Base-by-base conservation (phyloP, 2,329 filamentous ascomycete species). In the Cladosporium sp. region DNA sequence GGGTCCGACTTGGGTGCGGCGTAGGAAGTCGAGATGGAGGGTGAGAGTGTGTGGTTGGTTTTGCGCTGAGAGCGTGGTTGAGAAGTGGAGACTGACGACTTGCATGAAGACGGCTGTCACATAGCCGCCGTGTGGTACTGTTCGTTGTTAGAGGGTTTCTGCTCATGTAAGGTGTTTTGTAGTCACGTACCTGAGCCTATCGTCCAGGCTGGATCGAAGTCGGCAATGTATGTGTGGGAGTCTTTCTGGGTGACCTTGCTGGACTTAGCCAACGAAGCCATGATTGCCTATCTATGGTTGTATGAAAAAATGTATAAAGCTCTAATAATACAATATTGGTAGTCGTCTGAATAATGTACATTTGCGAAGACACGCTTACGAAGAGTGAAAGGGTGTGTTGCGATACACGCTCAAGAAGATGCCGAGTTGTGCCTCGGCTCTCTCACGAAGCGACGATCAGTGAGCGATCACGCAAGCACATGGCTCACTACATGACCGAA, bases 61-160 rank as follows among this genome's bases (percentile, higher is more conserved):
- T 44, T 78, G 79, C 44, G 76, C 72, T 53, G 74, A 69, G 17
- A 84, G 77, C 5, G 82, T 78, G 6, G 74, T 78, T 20, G 57
- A 66, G 70, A 85, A 84, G 66, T 87, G 84, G 2, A 70, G 74
- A 8, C 70, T 68, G 19, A 80, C 80, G 15, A 83, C 79, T 48
- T 76, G 74, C 54, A 85, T 74, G 54, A 89, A 76, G 43, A 79
- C 73, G 0, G 82, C 76, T 8, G 84, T 83, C 13, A 86, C 80
- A 59, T 84, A 86, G 52, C 85, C 85, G 47, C 85, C 85, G 65
- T 89, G 83, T 5, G 85, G 84, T 11, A 88, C 85, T 84, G 61
- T 30, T 27, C n/a, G 54, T 47, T 20, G 17, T 41, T 30, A 47
- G 32, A 53, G 50, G 50, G 43, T 42, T 39, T 38, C 36, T 11